phyloP scores from a whole-genome alignment of 768 basidiomycete species.

The Guyanaporus albipodus region DNA sequence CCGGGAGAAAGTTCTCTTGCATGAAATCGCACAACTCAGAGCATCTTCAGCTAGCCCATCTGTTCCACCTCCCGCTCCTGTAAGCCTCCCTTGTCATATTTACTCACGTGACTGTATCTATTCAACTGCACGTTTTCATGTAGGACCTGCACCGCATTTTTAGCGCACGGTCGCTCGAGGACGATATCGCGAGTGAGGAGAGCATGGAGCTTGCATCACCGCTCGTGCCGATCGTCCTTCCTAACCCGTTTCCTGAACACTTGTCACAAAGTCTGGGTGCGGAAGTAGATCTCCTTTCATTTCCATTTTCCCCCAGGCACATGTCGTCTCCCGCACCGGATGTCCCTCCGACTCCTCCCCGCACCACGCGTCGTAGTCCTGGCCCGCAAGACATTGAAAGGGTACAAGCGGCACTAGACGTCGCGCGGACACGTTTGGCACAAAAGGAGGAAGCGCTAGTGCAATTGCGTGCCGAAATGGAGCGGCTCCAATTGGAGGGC shows the following conservation, averaged over 20 bases:
- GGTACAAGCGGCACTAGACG: conserved; percentile 20
- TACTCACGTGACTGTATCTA: neutral
- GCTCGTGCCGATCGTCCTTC: conserved; percentile 35
- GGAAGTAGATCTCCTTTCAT: conserved; percentile 15
- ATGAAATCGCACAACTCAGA: conserved; percentile 26
- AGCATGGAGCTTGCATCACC: conserved; percentile 55
- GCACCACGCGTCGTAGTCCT: conserved; percentile 2
- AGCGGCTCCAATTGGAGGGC: conserved; percentile 13
- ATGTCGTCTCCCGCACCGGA: conserved; percentile 15
- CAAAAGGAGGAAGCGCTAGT: conserved; percentile 22
- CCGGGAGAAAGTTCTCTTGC: conserved; percentile 34
- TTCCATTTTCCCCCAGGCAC: conserved; percentile 19
- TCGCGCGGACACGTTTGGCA: conserved; percentile 17
- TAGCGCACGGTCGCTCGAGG: conserved; percentile 28
- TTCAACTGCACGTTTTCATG: neutral
- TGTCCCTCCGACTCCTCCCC: neutral
- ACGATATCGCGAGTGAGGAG: conserved; percentile 34
- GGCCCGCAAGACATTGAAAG: conserved; percentile 16
- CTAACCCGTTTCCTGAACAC: conserved; percentile 5
- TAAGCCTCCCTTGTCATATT: neutral
- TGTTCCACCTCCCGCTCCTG: neutral
- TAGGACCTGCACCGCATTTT: conserved; percentile 8
- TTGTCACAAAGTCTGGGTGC: neutral
- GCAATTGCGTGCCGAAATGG: conserved; percentile 23
- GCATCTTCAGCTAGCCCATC: conserved; percentile 1